A percentile compares a stretch with the other conserved stretches of the same genome.
Conservation (phyloP, 495 filamentous ascomycete genomes). For the Neurospora sp. region DNA sequence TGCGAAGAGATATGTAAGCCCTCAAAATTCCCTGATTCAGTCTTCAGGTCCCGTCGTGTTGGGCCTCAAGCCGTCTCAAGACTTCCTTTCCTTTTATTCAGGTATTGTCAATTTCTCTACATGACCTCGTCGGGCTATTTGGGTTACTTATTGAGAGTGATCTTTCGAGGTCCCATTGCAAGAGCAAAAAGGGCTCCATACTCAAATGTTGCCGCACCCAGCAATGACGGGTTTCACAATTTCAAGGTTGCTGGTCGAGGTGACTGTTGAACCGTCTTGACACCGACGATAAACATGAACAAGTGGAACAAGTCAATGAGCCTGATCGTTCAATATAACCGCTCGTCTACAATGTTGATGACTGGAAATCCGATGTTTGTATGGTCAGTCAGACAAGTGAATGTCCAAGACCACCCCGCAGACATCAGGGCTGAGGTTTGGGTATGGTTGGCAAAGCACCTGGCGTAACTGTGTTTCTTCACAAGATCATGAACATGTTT, state of each 20-base stretch:
- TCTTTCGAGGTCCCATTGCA: background rate
- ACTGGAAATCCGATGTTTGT: background rate
- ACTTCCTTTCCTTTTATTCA: background rate
- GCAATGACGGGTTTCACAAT: background rate
- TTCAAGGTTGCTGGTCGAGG: background rate
- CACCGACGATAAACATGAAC: background rate
- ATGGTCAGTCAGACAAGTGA: background rate
- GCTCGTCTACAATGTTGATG: background rate
- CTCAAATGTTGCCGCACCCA: background rate
- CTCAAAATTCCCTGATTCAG: background rate
- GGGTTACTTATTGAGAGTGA: background rate
- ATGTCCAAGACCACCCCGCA: background rate
- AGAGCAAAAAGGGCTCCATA: background rate
- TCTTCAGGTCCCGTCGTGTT: background rate
- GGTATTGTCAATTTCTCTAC: no score
- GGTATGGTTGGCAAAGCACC: background rate
- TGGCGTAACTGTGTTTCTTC: background rate
- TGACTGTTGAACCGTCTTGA: background rate
- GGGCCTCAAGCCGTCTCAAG: background rate
- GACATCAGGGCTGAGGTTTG: background rate
- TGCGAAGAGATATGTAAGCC: no score
- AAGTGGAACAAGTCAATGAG: background rate
- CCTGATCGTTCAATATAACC: background rate
- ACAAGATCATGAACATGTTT: background rate
- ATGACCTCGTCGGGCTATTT: background rate